Conservation (phyloP, 306 rosid genomes). For the Purshia tridentata region DNA sequence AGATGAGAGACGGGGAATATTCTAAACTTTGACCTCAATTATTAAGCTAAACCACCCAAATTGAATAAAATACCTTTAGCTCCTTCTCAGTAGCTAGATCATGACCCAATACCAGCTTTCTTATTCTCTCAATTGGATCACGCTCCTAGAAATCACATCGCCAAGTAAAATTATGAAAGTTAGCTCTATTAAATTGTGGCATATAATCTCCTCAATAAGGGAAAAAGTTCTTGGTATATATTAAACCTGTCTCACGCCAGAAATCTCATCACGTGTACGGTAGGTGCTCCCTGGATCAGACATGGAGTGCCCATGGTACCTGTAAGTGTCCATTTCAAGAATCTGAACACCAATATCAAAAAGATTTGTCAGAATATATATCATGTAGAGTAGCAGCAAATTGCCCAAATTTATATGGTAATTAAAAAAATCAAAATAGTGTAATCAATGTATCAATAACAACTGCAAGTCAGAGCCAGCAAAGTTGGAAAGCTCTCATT, state of each 20-base stretch:
- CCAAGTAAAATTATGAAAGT: conserved; percentile 8
- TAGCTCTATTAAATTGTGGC: conserved; percentile 1
- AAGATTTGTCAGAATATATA: conserved; percentile 21
- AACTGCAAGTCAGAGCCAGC: background rate
- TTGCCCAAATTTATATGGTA: background rate
- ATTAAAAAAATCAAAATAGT: background rate
- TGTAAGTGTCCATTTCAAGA: conserved; percentile 97
- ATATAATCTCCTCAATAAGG: background rate
- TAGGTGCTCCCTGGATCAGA: conserved; percentile 99
- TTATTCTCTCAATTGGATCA: conserved; percentile 89
- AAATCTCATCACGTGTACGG: conserved; percentile 94
- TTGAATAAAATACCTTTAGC: conserved; percentile 59
- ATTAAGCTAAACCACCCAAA: background rate
- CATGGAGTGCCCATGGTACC: conserved; percentile 99
- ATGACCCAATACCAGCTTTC: conserved; percentile 71
- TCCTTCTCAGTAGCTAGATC: conserved; percentile 83
- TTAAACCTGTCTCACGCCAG: conserved; percentile 91
- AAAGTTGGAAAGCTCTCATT: background rate
- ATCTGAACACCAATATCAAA: conserved; percentile 51
- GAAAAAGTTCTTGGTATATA: conserved; percentile 7
- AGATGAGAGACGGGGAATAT: background rate
- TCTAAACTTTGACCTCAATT: background rate
- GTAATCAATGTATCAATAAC: background rate
- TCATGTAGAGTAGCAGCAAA: conserved; percentile 11
- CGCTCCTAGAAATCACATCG: conserved; percentile 67